Evolutionary conservation across 2,329 filamentous ascomycete species (phyloP), one percentile per base, ranked within the genome.

Genomic region (Calcarisporium arbuscula): DNA sequence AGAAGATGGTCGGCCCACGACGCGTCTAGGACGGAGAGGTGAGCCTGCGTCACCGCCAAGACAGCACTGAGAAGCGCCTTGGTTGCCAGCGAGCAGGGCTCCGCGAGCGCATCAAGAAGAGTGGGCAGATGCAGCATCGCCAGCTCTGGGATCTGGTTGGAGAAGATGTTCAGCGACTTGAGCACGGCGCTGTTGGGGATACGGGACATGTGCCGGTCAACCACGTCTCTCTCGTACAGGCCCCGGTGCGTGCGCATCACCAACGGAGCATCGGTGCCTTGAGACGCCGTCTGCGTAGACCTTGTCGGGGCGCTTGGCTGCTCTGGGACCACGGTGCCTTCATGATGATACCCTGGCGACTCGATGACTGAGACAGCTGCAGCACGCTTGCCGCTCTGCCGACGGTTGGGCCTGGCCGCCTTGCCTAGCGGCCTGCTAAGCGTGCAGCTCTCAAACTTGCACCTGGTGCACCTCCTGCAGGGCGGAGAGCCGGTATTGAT

Each of bases 91-190:
- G 48, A 51, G 0, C 46, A 45, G 1, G 23, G 12, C 0, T 43
- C 34, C 6, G 43, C 41, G 6, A 51, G 47, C 5, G 54, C 49
- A 0, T 43, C 38, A 16, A 57, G 48, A 6, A 60, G 55, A 0
- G 53, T 47, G 0, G 56, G 51, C 0, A 57, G 50, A n/a, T 60
- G 56, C 1, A 61, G 38, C 3, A 61, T 51, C 7, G 53, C 44
- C 8, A 60, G 31, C 31, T 61, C 56, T 0, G 57, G 57, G 7
- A 58, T 58, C 8, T 55, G 57, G 22, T 50, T 51, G 6, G 50
- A 57, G 8, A 61, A 61, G 0, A 57, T 45, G 15, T 57, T 55
- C 1, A 61, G 30, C 5, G 54, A 48, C 6, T 57, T 57, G 7
- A 60, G 43, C 3, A 58, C 48, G 1, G 50, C 36, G 1, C 49